Percentiles rank a stretch among this genome's conserved stretches.
Evolutionary conservation across 2,329 filamentous ascomycete genomes (phyloP).

Genomic region (Clonostachys rosea): DNA sequence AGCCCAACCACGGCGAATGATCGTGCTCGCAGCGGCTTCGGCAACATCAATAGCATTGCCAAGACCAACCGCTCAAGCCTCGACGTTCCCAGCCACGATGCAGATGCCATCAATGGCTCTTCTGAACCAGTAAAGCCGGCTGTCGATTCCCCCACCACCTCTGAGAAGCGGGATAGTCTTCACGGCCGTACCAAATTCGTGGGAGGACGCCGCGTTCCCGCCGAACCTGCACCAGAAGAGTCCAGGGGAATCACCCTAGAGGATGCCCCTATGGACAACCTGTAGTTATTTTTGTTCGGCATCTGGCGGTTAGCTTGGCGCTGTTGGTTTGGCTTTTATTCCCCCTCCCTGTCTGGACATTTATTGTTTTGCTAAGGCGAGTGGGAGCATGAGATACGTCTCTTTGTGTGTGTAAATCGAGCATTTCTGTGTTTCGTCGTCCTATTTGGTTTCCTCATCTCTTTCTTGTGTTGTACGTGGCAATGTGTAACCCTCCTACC

Average conservation of each 20-base stretch:
- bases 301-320: neutral
- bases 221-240: constrained; percentile 9
- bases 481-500: neutral
- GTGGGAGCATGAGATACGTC: constrained; percentile 6
- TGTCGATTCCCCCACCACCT: constrained; percentile 11
- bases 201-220: constrained; percentile 38
- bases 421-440: neutral
- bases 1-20: constrained; percentile 52
- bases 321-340: neutral
- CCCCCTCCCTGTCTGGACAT: neutral
- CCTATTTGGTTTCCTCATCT: neutral
- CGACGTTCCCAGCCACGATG: constrained; percentile 66
- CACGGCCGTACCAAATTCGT: constrained; percentile 42
- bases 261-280: constrained; percentile 42
- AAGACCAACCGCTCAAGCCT: constrained; percentile 62
- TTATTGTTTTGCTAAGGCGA: neutral
- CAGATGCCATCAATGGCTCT: constrained; percentile 40
- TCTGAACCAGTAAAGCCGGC: constrained; percentile 6
- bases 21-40: constrained; percentile 44
- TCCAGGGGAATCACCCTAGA: constrained; percentile 42
- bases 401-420: constrained; percentile 1
- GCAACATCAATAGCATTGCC: constrained; percentile 40
- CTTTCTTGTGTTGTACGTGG: neutral
- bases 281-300: too few species aligned
- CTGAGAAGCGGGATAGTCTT: constrained; percentile 58